These are phyloP conservation scores for Persicaria tinctoria DNA, from an alignment of 148 eudicot genomes.

Conservation along the genomic window DNA sequence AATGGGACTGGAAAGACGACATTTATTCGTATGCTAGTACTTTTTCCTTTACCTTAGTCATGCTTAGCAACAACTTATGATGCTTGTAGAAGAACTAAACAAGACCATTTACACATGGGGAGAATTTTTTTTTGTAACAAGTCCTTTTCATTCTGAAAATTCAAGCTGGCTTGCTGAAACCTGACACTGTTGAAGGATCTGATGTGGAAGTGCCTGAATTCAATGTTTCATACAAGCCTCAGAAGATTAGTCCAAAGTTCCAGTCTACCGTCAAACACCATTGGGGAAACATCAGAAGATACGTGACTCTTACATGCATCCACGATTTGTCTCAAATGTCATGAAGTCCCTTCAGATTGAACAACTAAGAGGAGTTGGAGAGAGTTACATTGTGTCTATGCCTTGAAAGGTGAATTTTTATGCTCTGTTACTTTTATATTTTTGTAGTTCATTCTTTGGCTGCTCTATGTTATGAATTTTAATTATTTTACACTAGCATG, in stretches of 20 bases:
- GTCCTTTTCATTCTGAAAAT: conserved; percentile 14
- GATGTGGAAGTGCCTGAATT: conserved; percentile 81
- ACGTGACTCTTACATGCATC: conserved; percentile 77
- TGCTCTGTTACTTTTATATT: not conserved
- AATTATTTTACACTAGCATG: not conserved
- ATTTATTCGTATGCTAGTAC: conserved; percentile 91
- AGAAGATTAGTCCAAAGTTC: conserved; percentile 88
- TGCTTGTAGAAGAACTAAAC: not conserved
- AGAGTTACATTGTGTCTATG: conserved; percentile 85
- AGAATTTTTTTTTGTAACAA: not conserved
- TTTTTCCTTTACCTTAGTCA: not conserved
- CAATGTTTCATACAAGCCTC: conserved; percentile 92
- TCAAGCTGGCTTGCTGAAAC: conserved; percentile 89
- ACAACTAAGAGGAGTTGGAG: conserved; percentile 89
- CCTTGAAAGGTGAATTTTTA: conserved; percentile 62
- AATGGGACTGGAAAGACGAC: conserved; percentile 97
- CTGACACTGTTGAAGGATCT: conserved; percentile 61
- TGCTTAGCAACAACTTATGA: not conserved
- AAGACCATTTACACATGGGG: not conserved
- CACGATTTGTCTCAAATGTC: conserved; percentile 83
- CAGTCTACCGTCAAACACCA: conserved; percentile 51
- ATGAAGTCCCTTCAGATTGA: conserved; percentile 95
- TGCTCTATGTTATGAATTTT: not conserved
- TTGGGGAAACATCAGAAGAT: conserved; percentile 50
- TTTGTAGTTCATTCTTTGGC: not conserved